A percentile compares a stretch with the other conserved stretches of the same genome.
Evolutionary conservation across 306 rosid species (phyloP).

Genomic region (Calophaca sinica): DNA sequence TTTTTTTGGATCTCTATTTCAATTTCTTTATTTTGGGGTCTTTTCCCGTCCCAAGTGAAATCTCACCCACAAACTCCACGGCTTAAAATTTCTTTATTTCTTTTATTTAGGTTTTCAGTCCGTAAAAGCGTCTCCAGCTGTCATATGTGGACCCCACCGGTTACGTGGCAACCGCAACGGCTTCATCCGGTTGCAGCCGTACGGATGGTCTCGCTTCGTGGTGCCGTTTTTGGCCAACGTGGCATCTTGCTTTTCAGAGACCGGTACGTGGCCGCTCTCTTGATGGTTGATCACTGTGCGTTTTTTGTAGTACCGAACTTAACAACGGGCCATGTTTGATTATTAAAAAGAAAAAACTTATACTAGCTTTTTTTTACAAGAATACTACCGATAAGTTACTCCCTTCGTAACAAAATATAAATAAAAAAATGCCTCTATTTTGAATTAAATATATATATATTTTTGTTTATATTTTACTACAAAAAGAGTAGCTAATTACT

Average conservation of each 20-base stretch:
- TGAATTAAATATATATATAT: too few species aligned
- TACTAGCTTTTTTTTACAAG: too few species aligned
- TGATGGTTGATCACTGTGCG: background rate
- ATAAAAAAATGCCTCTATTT: too few species aligned
- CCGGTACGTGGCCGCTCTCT: slow-evolving; percentile 42
- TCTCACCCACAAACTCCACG: slow-evolving; percentile 72
- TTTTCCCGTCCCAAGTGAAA: slow-evolving; percentile 28
- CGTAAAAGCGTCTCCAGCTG: slow-evolving; percentile 68
- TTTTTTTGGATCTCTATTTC: slow-evolving; percentile 30
- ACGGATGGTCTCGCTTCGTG: background rate
- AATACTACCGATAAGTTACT: too few species aligned
- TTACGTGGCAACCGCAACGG: slow-evolving; percentile 52
- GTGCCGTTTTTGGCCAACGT: slow-evolving; percentile 17
- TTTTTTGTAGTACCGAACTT: background rate
- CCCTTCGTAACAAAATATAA: too few species aligned
- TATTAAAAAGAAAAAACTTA: too few species aligned
- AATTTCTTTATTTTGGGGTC: background rate
- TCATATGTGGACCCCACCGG: slow-evolving; percentile 44
- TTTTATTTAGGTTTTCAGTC: slow-evolving; percentile 34
- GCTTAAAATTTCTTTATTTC: background rate
- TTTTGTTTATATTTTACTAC: too few species aligned
- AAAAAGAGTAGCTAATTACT: too few species aligned
- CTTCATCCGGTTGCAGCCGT: slow-evolving; percentile 43
- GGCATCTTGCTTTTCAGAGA: slow-evolving; percentile 39
- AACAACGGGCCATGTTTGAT: too few species aligned